These are phyloP conservation scores for Nyctanthes arbortristis DNA, from an alignment of 257 asterid genomes.

Conservation along the genomic window DNA sequence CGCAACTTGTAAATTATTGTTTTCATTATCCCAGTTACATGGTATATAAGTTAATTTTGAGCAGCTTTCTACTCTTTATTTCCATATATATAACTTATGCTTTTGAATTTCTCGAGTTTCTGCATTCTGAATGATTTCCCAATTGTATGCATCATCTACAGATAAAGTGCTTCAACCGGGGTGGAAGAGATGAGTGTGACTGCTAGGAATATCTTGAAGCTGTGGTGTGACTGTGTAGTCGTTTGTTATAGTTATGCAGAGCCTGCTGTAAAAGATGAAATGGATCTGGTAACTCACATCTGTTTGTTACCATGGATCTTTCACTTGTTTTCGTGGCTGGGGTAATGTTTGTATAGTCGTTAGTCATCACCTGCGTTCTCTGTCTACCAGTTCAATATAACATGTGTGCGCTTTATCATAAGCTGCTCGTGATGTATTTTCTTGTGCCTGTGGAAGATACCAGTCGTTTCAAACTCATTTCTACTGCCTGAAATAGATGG, in stretches of 20 bases:
- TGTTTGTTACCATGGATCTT: conserved; percentile 23
- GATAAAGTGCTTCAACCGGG: conserved; percentile 82
- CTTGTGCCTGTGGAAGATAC: too few relatives aligned
- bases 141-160: conserved; percentile 33
- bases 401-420: too few relatives aligned
- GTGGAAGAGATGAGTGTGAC: conserved; percentile 78
- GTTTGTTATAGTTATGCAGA: conserved; percentile 37
- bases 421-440: too few relatives aligned
- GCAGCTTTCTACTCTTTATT: neutral
- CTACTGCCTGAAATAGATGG: too few relatives aligned
- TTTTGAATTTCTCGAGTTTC: neutral
- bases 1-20: neutral
- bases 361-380: neutral
- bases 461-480: too few relatives aligned
- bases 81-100: neutral
- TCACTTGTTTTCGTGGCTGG: conserved; percentile 34
- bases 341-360: conserved; percentile 60
- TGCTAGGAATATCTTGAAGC: conserved; percentile 19
- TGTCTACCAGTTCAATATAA: neutral
- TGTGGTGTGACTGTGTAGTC: conserved; percentile 20
- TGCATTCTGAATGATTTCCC: neutral
- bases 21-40: neutral
- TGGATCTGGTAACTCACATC: conserved; percentile 27
- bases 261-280: conserved; percentile 28
- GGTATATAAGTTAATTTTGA: neutral